Base-by-base conservation (phyloP, 139 green algal genomes). In the Spirogloea muscicola region DNA sequence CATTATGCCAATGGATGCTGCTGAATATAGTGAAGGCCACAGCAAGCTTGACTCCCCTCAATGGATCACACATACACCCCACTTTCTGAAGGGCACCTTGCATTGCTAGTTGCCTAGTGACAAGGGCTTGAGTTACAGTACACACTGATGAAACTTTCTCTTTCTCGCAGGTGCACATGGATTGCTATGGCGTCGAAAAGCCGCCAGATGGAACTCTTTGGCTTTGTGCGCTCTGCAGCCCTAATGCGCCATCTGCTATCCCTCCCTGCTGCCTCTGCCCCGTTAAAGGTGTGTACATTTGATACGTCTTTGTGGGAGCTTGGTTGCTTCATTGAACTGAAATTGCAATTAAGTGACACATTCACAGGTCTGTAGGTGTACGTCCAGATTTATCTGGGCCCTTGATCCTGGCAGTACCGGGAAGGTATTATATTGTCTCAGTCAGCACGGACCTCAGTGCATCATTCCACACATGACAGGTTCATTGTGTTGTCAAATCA, bases 121-220 rank as follows among this genome's bases (percentile, higher is more conserved):
- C 46, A 55, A 55, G 46, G 21, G 46, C 21, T 55, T 55, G 21
- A 55, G 46, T 21, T 55, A 55, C 21, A 55, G 21, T 21, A 21
- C 46, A 55, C 21, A 31, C 21, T 55, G 46, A 55, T 21, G 46
- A 21, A 31, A 55, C 21, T 55, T 55, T 31, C 46, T 21, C 46
- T 10, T 69, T 46, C 16, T 4, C 16, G 13, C 66, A 74, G 66
- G 69, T 78, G 21, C 91, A 85, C 72, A 85, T 85, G 80, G 29
- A 72, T 1, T 85, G 80, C 68, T 85, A 85, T 59, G 77, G 78
- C 49, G 51, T 63, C 27, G 41, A 70, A 42, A 10, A 38, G 72
- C 37, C 33, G n/a, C 72, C 72, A 40, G 72, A 80, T 58, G 72
- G 72, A 34, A 42, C 39, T 33, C 39, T 72, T 10, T 80, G 72